Conservation (phyloP, 1,284 basidiomycete species). For the Irpex rosettiformis region DNA sequence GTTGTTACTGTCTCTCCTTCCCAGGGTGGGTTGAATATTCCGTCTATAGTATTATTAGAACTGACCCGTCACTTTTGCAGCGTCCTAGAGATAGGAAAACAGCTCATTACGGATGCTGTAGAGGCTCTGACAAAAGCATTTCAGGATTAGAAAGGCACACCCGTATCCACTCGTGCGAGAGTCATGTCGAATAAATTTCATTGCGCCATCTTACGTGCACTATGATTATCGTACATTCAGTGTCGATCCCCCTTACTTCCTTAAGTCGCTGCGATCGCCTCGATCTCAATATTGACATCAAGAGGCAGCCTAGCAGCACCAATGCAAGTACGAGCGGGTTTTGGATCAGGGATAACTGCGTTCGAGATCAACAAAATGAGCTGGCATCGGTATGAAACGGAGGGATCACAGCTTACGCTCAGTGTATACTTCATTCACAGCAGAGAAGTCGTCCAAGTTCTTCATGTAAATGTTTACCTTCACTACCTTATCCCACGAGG, state of each 20-base stretch:
- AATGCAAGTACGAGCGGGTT: constrained; percentile 79
- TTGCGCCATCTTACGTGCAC: not conserved
- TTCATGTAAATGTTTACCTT: constrained; percentile 60
- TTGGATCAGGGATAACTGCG: constrained; percentile 52
- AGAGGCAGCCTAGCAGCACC: constrained; percentile 74
- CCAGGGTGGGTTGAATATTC: constrained; percentile 18
- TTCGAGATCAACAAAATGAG: not conserved
- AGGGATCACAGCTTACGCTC: constrained; percentile 31
- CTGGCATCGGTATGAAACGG: too few relatives aligned
- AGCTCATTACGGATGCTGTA: constrained; percentile 54
- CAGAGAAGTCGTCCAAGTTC: constrained; percentile 51
- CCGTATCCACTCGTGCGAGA: not conserved
- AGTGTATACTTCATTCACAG: constrained; percentile 56
- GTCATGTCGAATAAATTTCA: constrained; percentile 4
- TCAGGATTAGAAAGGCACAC: constrained; percentile 15
- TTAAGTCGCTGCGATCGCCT: constrained; percentile 56
- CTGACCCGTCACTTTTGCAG: constrained; percentile 26
- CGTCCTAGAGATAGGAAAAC: constrained; percentile 45
- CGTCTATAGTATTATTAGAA: constrained; percentile 1
- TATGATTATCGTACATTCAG: not conserved
- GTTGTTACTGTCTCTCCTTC: constrained; percentile 10
- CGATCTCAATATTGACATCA: constrained; percentile 79
- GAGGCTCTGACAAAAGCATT: constrained; percentile 45
- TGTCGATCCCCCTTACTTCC: not conserved
- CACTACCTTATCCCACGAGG: constrained; percentile 55